Conservation (phyloP, 1,284 basidiomycete species). For the Coniferiporia sulphurascens region DNA sequence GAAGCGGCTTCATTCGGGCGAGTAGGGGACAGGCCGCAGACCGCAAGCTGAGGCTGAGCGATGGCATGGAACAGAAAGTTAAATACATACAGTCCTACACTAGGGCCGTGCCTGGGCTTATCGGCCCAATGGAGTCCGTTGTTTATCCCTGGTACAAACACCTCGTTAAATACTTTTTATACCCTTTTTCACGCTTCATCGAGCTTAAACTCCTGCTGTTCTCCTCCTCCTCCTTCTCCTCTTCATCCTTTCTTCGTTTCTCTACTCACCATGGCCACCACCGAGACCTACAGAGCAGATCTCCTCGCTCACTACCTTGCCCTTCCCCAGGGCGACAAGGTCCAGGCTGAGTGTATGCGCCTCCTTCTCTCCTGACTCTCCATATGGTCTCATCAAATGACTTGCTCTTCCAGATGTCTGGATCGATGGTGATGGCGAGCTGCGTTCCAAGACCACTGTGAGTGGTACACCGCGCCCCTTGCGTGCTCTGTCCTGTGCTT, state of each 20-base stretch:
- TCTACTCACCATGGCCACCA: constrained; percentile 24
- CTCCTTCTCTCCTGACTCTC: constrained; percentile 30
- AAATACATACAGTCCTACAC: background rate
- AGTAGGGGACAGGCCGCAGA: background rate
- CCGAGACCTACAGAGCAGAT: constrained; percentile 65
- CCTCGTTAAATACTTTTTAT: background rate
- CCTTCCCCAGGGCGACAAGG: constrained; percentile 78
- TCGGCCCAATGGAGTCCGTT: constrained; percentile 13
- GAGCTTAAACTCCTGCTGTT: background rate
- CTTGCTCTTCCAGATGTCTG: constrained; percentile 70
- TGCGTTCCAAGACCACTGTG: constrained; percentile 92
- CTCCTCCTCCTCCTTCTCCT: constrained; percentile 21
- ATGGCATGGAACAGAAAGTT: background rate
- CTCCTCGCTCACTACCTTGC: constrained; percentile 84
- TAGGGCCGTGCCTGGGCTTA: constrained; percentile 9
- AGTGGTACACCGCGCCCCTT: constrained; percentile 23
- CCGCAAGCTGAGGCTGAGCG: background rate
- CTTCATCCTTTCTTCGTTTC: constrained; percentile 18
- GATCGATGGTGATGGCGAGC: constrained; percentile 89
- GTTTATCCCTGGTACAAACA: background rate
- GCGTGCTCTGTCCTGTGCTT: background rate
- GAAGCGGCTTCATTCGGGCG: too few species aligned
- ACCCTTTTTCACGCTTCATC: background rate
- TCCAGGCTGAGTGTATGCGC: constrained; percentile 87
- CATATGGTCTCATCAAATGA: constrained; percentile 26